Evolutionary conservation across 2,329 filamentous ascomycete species (phyloP), one percentile per base, ranked within the genome.

Genomic region (Alternaria sp.): DNA sequence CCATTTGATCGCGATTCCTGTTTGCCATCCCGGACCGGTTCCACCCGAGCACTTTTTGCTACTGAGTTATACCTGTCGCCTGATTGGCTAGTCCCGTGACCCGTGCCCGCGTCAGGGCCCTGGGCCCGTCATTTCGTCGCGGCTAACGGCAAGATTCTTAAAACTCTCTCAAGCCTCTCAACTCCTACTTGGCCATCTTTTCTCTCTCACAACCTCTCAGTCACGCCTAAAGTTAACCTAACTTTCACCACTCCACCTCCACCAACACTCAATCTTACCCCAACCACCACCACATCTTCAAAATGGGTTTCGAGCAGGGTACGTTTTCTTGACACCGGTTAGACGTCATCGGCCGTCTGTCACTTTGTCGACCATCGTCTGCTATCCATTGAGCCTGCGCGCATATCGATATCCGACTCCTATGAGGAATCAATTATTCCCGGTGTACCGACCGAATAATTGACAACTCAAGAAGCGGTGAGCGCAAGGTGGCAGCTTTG

Each of bases 291-390:
- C 44, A 61, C 51, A 68, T 57, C 59, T 65, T 70, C 77, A 80
- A 63, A 76, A 81, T 81, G 79, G 78, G 77, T 75, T 78, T 78
- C 75, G 77, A 78, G 70, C 58, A 69, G 55, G 79, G 79, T 81
- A 79, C 60, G 79, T 79, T 71, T 61, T 59, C 62, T 56, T 64
- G 45, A 55, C 51, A 64, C 65, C 69, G 10, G 68, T 51, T 69
- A 68, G 68, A 77, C 73, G 77, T 74, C 75, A 77, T 76, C 62
- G 68, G 71, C 50, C 43, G 47, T 58, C 50, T 56, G 44, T 69
- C 51, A 67, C 67, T 66, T 73, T 72, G 66, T 56, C 59, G 19
- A 68, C 66, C 43, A 52, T 49, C 64, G 62, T 63, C 54, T 56
- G 40, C 58, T 61, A 59, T 50, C 66, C 74, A 74, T 75, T 74